Base-by-base conservation (phyloP, 129 eudicot genomes). In the Flaveria linearis region DNA sequence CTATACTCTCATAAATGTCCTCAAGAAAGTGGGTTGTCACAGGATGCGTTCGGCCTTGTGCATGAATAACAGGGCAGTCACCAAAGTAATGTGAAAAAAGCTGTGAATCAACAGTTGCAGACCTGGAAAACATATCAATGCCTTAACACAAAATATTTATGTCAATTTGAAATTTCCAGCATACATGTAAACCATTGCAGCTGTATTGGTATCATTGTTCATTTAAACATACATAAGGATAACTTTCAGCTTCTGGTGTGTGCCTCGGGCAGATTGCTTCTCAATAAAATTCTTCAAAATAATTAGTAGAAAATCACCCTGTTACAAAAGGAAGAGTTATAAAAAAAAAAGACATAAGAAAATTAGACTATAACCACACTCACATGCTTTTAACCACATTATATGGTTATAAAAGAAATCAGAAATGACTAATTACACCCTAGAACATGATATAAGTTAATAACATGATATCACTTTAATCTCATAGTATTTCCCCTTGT, bases 221-320 rank as follows among this genome's bases (percentile, higher is more conserved):
- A 36, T 64, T 25, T 10, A 69, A 80, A 74, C 96, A 77, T 89
- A 93, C 98, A 93, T 93, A 70, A 93, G 97, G 80, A 93, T 84
- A 80, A 93, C 92, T 87, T 93, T 93, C 82, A 93, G 81, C 77
- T 87, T 84, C 28, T 84, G 75, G 33, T 84, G 81, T 30, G 81
- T 62, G 76, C 87, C 67, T 57, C 43, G 64, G 73, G 86, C 73
- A 45, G 90, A 76, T 85, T 87, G 96, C 93, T 88, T 93, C 88
- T 93, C 91, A 47, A 93, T 82, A 81, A 91, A 83, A 80, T 74
- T 85, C 96, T 91, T 93, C 75, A 93, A 70, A 30, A 93, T 83
- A 82, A 93, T 91, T 65, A 93, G 93, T 73, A 93, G 89, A 85
- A 93, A 93, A 85, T 93, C 98, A 39, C 98, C 98, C 98, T 93